phyloP scores from a whole-genome alignment of 805 yeast species.

The Pichia gijzeniarum region DNA sequence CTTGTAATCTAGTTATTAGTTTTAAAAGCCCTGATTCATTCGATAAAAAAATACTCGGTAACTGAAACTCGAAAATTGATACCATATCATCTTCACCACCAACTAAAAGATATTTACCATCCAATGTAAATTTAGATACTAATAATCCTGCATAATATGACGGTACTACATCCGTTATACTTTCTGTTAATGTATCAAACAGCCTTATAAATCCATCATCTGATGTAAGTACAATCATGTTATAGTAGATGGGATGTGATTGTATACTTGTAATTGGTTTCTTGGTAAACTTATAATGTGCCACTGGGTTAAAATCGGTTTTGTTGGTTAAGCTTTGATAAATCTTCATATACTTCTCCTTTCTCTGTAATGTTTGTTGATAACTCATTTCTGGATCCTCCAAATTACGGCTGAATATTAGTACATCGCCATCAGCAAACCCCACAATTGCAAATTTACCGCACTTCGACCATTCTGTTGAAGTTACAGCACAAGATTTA shows the following conservation, averaged over 20 bases:
- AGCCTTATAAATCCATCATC: constrained; percentile 62
- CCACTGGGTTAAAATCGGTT: constrained; percentile 36
- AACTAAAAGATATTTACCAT: constrained; percentile 39
- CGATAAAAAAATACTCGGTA: constrained; percentile 12
- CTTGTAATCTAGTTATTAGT: constrained; percentile 33
- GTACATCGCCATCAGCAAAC: constrained; percentile 55
- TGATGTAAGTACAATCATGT: constrained; percentile 44
- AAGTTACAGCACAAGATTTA: constrained; percentile 38
- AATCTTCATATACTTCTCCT: constrained; percentile 31
- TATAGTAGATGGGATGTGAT: constrained; percentile 36
- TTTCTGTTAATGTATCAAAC: constrained; percentile 42
- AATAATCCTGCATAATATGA: constrained; percentile 62
- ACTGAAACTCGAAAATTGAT: constrained; percentile 32
- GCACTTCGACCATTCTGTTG: constrained; percentile 41
- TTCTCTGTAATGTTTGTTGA: constrained; percentile 19
- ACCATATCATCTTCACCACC: constrained; percentile 54
- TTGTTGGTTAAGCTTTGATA: constrained; percentile 14
- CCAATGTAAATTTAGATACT: constrained; percentile 42
- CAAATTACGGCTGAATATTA: constrained; percentile 42
- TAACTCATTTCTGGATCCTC: constrained; percentile 38
- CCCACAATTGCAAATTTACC: constrained; percentile 51
- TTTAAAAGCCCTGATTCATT: constrained; percentile 19
- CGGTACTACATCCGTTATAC: constrained; percentile 47
- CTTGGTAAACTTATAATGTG: constrained; percentile 57
- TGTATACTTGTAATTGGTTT: constrained; percentile 48